Conservation (phyloP, 1,139 yeast genomes). For the Wickerhamomyces sp. region DNA sequence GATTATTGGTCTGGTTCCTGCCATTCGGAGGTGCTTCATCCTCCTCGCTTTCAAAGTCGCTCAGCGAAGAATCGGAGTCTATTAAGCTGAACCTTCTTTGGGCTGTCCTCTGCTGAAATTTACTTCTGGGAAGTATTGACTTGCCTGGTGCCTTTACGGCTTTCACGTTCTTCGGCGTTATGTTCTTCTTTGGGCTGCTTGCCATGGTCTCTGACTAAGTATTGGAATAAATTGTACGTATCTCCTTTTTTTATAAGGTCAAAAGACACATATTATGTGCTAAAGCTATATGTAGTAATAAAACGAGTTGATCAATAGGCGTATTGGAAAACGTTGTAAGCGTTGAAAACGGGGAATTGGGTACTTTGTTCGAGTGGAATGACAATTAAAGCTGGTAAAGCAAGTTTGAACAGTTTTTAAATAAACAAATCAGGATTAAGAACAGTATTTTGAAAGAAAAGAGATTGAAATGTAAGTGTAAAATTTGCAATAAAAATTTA, state of each 20-base stretch:
- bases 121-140: slow-evolving; percentile 20
- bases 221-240: not conserved
- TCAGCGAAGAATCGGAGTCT: slow-evolving; percentile 22
- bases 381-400: too few species aligned
- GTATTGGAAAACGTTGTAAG: not conserved
- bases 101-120: slow-evolving; percentile 6
- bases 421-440: too few species aligned
- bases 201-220: too few species aligned
- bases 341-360: too few species aligned
- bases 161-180: slow-evolving; percentile 7
- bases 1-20: not conserved
- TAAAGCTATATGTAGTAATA: not conserved
- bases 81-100: slow-evolving; percentile 25
- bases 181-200: slow-evolving; percentile 19
- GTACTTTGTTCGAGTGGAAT: too few species aligned
- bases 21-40: not conserved
- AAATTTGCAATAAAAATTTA: too few species aligned
- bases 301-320: not conserved
- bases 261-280: not conserved
- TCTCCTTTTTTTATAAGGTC: not conserved
- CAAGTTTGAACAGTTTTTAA: too few species aligned
- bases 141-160: slow-evolving; percentile 21
- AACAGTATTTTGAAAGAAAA: too few species aligned
- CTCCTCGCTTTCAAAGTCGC: slow-evolving; percentile 23
- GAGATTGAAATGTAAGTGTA: too few species aligned